These are phyloP conservation scores for Clavariopsis aquatica DNA, from an alignment of 495 filamentous ascomycete genomes.

Conservation along the genomic window DNA sequence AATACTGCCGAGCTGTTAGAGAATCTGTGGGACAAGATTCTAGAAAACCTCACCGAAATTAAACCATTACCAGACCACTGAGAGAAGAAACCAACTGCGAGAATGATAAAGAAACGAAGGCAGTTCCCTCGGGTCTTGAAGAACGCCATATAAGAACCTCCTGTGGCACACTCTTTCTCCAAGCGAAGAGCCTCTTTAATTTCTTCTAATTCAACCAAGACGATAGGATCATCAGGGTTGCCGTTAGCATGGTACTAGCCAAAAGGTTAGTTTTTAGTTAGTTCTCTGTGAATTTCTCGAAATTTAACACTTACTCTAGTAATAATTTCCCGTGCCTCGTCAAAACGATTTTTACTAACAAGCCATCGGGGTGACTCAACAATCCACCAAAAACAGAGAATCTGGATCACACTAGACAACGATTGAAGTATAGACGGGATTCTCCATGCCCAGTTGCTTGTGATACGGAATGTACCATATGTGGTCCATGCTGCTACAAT, in stretches of 20 bases:
- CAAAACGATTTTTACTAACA: conserved; percentile 62
- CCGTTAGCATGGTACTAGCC: conserved; percentile 19
- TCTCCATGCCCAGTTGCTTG: conserved; percentile 53
- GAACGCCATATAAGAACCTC: conserved; percentile 8
- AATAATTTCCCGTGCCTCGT: conserved; percentile 61
- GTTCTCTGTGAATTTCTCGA: background rate
- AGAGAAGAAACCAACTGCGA: conserved; percentile 41
- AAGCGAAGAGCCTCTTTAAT: conserved; percentile 35
- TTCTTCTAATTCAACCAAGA: conserved; percentile 26
- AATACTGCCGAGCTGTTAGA: no score
- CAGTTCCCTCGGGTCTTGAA: conserved; percentile 33
- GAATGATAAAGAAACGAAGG: conserved; percentile 36
- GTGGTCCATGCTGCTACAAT: conserved; percentile 52
- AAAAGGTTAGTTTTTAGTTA: background rate
- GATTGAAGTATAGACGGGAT: conserved; percentile 54
- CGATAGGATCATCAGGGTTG: conserved; percentile 15
- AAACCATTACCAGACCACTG: conserved; percentile 31
- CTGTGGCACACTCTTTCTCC: conserved; percentile 29
- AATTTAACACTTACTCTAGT: conserved; percentile 45
- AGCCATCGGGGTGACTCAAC: conserved; percentile 54
- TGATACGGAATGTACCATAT: conserved; percentile 51
- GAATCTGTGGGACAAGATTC: no score
- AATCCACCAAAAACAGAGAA: conserved; percentile 56
- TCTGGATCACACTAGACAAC: conserved; percentile 51
- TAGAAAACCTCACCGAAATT: no score